Evolutionary conservation across 2,329 filamentous ascomycete species (phyloP), one percentile per base, ranked within the genome.

Genomic region (Cladosporium cucumerinum): DNA sequence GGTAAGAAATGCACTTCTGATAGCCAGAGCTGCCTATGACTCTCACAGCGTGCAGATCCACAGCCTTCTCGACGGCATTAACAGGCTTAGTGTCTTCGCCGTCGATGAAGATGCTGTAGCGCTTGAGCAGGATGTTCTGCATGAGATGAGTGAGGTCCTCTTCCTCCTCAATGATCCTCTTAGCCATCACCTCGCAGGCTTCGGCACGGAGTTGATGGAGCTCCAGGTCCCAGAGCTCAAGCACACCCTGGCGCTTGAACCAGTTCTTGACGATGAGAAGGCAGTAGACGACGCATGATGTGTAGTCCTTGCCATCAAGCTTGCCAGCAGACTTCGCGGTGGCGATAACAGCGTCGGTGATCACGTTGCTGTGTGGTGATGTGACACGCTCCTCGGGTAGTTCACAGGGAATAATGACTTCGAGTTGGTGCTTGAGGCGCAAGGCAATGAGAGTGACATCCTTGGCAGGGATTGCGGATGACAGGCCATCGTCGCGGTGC

Each of bases 11-110:
- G 75, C 94, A 98, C 79, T 96, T 97, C 72, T 98, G 95, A 77
- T 98, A 99, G 28, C 95, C 94, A 0, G 92, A 93, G 0, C 91
- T 94, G 2, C 92, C 92, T 67, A 98, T 98, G 57, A 99, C 88
- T 16, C 86, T 84, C 54, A 98, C 82, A 1, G 94, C 92, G 75
- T 99, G 95, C 28, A 98, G 80, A 72, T 99, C 95, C 39, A 98
- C 93, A 0, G 95, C 92, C 73, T 92, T 91, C 77, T 99, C 95
- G 66, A 99, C 88, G 25, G 92, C 95, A 73, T 98, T 99, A 68
- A 89, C 85, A 0, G 94, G 91, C 1, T 84, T 80, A 0, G 92
- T 93, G 49, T 89, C 82, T 68, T 89, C 82, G 49, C 87, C 88
- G 68, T 94, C 85, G 48, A 90, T 78, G 8, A 96, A 76, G 71